Evolutionary conservation across 2,329 filamentous ascomycete genomes (phyloP).

Genomic region (Ophiobolus disseminans): DNA sequence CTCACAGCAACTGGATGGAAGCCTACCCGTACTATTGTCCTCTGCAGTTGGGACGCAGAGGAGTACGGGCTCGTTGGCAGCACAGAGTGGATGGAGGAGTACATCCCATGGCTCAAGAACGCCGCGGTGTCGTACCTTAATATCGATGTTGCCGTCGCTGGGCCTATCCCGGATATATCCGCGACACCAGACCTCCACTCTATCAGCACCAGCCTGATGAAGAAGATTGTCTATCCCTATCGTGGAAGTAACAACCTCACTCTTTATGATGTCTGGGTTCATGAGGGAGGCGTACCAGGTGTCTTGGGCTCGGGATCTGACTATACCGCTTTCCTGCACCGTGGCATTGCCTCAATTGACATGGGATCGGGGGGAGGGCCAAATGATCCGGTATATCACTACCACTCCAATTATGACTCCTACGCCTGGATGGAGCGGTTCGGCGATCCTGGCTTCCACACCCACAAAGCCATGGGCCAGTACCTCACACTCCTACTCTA

Average conservation of each 20-base stretch:
- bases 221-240: conserved; percentile 53
- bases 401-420: conserved; percentile 57
- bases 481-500: conserved; percentile 54
- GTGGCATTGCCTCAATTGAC: conserved; percentile 53
- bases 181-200: conserved; percentile 53
- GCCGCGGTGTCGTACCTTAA: conserved; percentile 59
- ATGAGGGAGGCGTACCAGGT: conserved; percentile 46
- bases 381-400: conserved; percentile 55
- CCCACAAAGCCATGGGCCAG: conserved; percentile 59
- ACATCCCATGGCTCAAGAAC: conserved; percentile 55
- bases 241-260: conserved; percentile 49
- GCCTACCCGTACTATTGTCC: conserved; percentile 58
- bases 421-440: conserved; percentile 62
- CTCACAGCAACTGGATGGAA: conserved; percentile 59
- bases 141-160: conserved; percentile 58
- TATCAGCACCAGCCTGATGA: conserved; percentile 46
- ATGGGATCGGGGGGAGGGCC: conserved; percentile 50
- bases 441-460: conserved; percentile 59
- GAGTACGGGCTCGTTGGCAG: conserved; percentile 50
- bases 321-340: conserved; percentile 57
- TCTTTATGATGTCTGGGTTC: conserved; percentile 55
- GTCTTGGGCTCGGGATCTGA: conserved; percentile 57
- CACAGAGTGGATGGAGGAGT: conserved; percentile 60
- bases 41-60: conserved; percentile 54
- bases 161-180: conserved; percentile 49